Evolutionary conservation across 75 land plant genomes (phyloP), one percentile per base, ranked within the genome.

Genomic region (Larix kaempferi): DNA sequence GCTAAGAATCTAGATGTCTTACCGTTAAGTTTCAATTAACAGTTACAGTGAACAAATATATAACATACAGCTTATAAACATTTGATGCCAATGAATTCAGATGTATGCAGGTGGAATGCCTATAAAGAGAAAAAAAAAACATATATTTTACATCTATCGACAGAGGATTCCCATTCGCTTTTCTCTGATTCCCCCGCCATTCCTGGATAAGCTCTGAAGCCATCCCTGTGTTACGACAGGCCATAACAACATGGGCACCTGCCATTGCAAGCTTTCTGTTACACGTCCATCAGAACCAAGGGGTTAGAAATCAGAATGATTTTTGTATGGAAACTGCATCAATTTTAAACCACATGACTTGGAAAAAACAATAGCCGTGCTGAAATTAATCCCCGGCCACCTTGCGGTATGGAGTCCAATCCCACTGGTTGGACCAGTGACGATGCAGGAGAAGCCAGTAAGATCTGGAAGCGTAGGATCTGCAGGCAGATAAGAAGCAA

Each of bases 341-440:
- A 1, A 49, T 10, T 10, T 49, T 49, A 49, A 39, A 49, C 54
- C 54, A 49, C 54, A 49, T 49, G 54, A 49, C 54, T 49, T 10
- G 54, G 12, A 49, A 10, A 49, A 49, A 49, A 49, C 54, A 10
- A 49, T 49, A 49, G 54, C 54, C 54, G 12, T 2, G 2, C 10
- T 49, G 54, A 49, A 44, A 86, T 49, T 49, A 10, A 49, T 49
- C 54, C 12, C 54, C 54, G 33, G 33, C 33, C 54, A 49, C 91
- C 80, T 76, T 59, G 91, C 91, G n/a, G 91, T 89, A 56, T 84
- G 78, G 59, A 84, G 89, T 27, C 91, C 91, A 26, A 86, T 89
- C 56, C 89, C 91, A 56, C 86, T 84, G 57, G 91, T 86, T 52
- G 86, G 79, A 21, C 91, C 91, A 1, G 91, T 86, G 74, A 89